Conservation (phyloP, 805 yeast species). For the Kregervanrija pseudodelftensis region DNA sequence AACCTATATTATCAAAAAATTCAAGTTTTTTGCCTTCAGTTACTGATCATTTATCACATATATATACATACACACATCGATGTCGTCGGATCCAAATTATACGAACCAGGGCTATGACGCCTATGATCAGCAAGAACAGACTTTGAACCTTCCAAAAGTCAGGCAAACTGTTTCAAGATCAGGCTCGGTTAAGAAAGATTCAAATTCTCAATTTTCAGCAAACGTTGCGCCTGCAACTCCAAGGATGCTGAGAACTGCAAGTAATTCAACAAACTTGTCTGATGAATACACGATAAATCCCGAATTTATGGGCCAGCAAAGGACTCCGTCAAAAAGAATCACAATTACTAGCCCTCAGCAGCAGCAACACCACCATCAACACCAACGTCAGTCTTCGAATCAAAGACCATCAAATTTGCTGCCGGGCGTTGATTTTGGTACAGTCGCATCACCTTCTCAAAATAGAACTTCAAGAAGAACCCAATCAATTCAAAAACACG, state of each 20-base stretch:
- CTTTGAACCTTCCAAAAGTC: constrained; percentile 18
- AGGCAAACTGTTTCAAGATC: constrained; percentile 17
- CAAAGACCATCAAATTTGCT: constrained; percentile 8
- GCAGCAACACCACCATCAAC: constrained; percentile 12
- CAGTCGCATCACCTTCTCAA: constrained; percentile 4
- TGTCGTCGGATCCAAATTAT: no score
- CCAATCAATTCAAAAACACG: neutral
- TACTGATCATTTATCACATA: no score
- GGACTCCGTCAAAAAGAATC: constrained; percentile 16
- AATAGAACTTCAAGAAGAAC: constrained; percentile 3
- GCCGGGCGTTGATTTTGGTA: constrained; percentile 22
- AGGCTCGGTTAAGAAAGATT: constrained; percentile 10
- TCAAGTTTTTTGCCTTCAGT: no score
- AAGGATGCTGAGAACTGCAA: constrained; percentile 55
- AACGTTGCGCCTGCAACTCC: constrained; percentile 59
- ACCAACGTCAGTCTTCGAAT: neutral
- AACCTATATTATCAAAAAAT: no score
- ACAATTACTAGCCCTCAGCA: constrained; percentile 12
- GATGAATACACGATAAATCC: constrained; percentile 21
- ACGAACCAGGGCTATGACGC: no score
- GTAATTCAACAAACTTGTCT: constrained; percentile 22
- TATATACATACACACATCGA: no score
- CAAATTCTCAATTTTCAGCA: constrained; percentile 5
- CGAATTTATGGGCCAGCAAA: constrained; percentile 12
- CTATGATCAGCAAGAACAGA: constrained; percentile 5